Evolutionary conservation across 2,329 filamentous ascomycete species (phyloP), one percentile per base, ranked within the genome.

Genomic region (Coleophoma cylindrospora): DNA sequence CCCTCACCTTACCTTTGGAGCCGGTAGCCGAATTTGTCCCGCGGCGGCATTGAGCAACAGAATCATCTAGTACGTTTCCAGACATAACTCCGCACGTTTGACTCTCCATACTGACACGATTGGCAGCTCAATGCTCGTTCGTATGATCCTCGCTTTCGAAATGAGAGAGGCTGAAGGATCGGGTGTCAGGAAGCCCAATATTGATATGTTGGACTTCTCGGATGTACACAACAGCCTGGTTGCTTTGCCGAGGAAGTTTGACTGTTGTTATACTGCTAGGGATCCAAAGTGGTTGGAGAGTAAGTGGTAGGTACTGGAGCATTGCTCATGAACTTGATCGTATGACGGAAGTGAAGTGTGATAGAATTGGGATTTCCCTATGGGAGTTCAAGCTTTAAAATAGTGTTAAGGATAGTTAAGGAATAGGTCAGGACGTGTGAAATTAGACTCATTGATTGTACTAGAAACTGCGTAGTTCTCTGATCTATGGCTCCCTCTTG

Each of bases 41-140:
- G 57, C 58, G 32, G 54, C 54, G 9, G 57, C 56, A 32, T 50
- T 61, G 47, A 57, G 55, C 22, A 61, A 60, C 50, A 47, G 58
- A 4, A 50, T 61, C 33, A 59, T 61, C 27, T 27, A 27, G 27
- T 27, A 27, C 7, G 27, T 27, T 27, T 10, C 27, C 27, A 27
- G 3, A 27, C 2, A 27, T 7, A 27, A 27, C 9, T 27, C 9
- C 7, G 27, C 27, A 3, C 27, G 19, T 3, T 27, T 27, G 2
- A 27, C 27, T 27, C 27, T 10, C 27, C 27, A 27, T 27, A 27
- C 27, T 27, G 27, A 27, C 9, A 27, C 9, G 9, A 27, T 27
- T 27, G 4, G 7, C 13, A 50, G 51, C 49, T 57, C 57, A n/a
- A 36, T 59, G 12, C 45, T 59, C 10, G 45, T 47, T 13, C 45